Conservation (phyloP, 2,329 filamentous ascomycete species). For the Pseudogymnoascus sp. region DNA sequence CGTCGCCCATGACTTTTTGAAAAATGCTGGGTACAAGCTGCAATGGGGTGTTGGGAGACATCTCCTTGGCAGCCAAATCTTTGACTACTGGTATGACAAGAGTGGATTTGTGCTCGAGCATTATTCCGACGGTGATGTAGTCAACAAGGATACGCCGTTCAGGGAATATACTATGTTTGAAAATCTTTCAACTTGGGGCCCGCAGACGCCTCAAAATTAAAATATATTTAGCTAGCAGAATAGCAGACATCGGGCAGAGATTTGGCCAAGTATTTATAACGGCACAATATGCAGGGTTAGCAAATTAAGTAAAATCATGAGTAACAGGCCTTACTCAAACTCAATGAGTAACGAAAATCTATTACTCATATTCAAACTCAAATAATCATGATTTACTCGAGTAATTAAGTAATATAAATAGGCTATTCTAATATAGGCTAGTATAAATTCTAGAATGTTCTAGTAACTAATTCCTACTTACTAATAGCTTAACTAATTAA, state of each 20-base stretch:
- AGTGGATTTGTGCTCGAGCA: slow-evolving; percentile 28
- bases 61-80: slow-evolving; percentile 41
- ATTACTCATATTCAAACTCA: too few relatives aligned
- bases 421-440: too few relatives aligned
- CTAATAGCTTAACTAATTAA: too few relatives aligned
- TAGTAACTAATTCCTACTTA: too few relatives aligned
- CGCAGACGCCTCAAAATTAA: slow-evolving; percentile 28
- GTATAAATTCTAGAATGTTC: too few relatives aligned
- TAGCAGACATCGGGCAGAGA: slow-evolving; percentile 23
- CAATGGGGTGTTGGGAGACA: slow-evolving; percentile 45
- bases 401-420: too few relatives aligned
- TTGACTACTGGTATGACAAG: slow-evolving; percentile 40
- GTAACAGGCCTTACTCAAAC: too few relatives aligned
- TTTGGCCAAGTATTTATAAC: too few relatives aligned
- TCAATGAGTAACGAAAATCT: too few relatives aligned
- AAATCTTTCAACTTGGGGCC: slow-evolving; percentile 34
- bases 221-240: slow-evolving; percentile 28
- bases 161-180: slow-evolving; percentile 33
- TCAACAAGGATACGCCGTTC: slow-evolving; percentile 40
- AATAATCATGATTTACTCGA: too few relatives aligned
- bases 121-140: slow-evolving; percentile 44
- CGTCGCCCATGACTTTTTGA: slow-evolving; percentile 43
- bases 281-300: too few relatives aligned
- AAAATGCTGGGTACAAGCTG: slow-evolving; percentile 34
- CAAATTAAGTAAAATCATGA: too few relatives aligned